These are phyloP conservation scores for Leavenworthia alabamica DNA, from an alignment of 345 rosid species.

Conservation along the genomic window DNA sequence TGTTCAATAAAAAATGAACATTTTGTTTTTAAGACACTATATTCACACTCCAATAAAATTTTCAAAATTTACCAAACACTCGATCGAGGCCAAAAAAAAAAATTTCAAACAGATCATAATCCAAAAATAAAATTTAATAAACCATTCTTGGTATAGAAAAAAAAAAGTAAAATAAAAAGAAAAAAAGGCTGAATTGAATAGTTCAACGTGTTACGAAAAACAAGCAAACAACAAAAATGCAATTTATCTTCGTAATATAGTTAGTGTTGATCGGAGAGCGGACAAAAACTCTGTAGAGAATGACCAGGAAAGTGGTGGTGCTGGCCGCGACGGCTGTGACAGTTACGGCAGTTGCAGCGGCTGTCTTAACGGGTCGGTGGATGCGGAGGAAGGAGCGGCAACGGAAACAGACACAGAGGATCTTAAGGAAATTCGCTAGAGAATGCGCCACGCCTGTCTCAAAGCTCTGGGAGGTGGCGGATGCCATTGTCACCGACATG, in stretches of 20 bases:
- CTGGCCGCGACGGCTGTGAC: slow-evolving; percentile 26
- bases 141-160: background rate
- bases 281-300: background rate
- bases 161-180: too few relatives aligned
- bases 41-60: background rate
- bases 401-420: slow-evolving; percentile 36
- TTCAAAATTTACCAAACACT: too few relatives aligned
- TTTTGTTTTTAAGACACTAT: background rate
- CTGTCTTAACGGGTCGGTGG: slow-evolving; percentile 25
- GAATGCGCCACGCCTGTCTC: slow-evolving; percentile 59
- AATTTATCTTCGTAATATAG: background rate
- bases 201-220: slow-evolving; percentile 22
- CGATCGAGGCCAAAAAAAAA: too few relatives aligned
- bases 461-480: slow-evolving; percentile 46
- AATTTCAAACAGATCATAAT: too few relatives aligned
- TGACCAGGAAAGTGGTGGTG: slow-evolving; percentile 33
- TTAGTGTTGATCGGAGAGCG: background rate
- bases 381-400: slow-evolving; percentile 33
- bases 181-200: slow-evolving; percentile 9
- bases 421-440: slow-evolving; percentile 43
- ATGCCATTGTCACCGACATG: slow-evolving; percentile 41
- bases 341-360: slow-evolving; percentile 22
- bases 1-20: background rate
- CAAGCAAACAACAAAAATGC: slow-evolving; percentile 22
- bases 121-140: background rate